Percentiles rank a stretch among this genome's conserved stretches.
These are phyloP conservation scores for Juglanconis oblonga DNA, from an alignment of 2,329 filamentous ascomycete species.

Conservation along the genomic window DNA sequence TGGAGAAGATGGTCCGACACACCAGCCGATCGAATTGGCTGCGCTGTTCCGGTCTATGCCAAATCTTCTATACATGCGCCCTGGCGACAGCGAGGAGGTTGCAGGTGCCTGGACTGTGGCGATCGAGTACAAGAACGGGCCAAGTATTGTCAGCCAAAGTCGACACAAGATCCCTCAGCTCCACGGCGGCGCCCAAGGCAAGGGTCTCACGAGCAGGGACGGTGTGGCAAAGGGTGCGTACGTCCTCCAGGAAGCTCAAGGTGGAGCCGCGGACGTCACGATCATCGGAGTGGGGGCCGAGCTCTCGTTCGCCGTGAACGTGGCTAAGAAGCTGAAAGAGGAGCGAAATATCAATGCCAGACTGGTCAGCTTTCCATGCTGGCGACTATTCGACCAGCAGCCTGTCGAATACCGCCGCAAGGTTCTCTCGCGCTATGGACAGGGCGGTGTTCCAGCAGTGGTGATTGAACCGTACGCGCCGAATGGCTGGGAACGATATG, in stretches of 20 bases:
- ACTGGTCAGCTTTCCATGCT: conserved; percentile 36
- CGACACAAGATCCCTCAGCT: conserved; percentile 38
- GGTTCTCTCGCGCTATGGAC: conserved; percentile 34
- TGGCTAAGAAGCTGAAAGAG: conserved; percentile 33
- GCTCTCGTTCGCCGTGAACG: conserved; percentile 39
- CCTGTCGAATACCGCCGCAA: conserved; percentile 31
- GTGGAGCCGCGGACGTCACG: conserved; percentile 35
- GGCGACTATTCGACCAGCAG: conserved; percentile 34
- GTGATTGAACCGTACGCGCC: conserved; percentile 51
- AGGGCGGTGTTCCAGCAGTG: conserved; percentile 34
- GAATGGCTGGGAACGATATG: conserved; percentile 55
- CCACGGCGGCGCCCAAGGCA: conserved; percentile 2
- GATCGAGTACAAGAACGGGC: conserved; percentile 29
- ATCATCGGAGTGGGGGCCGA: conserved; percentile 37
- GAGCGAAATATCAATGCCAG: conserved; percentile 28
- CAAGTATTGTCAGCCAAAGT: conserved; percentile 42
- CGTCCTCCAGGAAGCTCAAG: conserved; percentile 29
- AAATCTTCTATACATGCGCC: conserved; percentile 51
- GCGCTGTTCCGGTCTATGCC: conserved; percentile 53
- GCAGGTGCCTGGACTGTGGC: conserved; percentile 43
- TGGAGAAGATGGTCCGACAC: conserved; percentile 54
- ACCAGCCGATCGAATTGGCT: conserved; percentile 52
- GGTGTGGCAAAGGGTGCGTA: conserved; percentile 39
- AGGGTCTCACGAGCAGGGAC: conserved; percentile 28
- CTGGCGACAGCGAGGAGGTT: conserved; percentile 50